Percentiles rank a stretch among this genome's conserved stretches.
These are phyloP conservation scores for Paulownia fortunei DNA, from an alignment of 257 asterid species.

Conservation along the genomic window DNA sequence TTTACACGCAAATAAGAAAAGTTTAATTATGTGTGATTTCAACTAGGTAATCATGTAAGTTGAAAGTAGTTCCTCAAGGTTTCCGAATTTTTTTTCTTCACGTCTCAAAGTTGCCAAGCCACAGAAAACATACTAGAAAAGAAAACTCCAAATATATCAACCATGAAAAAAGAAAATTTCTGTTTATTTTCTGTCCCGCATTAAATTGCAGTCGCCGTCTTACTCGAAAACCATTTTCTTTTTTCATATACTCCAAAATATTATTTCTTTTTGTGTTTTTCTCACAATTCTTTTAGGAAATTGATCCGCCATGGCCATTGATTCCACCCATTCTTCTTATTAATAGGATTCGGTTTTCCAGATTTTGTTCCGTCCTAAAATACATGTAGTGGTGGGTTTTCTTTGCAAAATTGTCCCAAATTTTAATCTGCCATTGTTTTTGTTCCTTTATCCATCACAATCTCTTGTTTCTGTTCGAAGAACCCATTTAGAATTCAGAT, in stretches of 20 bases:
- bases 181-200: neutral
- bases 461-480: neutral
- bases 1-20: too few species aligned
- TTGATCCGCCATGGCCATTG: conserved; percentile 26
- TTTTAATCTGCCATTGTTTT: conserved; percentile 10
- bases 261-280: too few species aligned
- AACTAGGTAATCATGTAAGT: too few species aligned
- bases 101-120: too few species aligned
- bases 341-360: conserved; percentile 18
- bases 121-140: neutral
- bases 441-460: neutral
- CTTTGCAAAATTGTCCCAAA: neutral
- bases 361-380: neutral
- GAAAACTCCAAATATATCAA: neutral
- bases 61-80: too few species aligned
- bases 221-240: neutral
- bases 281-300: conserved; percentile 1
- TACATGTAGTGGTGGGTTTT: conserved; percentile 15
- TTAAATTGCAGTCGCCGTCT: conserved; percentile 3
- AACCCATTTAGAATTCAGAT: neutral
- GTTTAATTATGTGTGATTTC: too few species aligned
- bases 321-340: conserved; percentile 16
- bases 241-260: neutral
- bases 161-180: neutral
- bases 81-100: too few species aligned